These are phyloP conservation scores for Phyllosticta citriasiana DNA, from an alignment of 2,329 filamentous ascomycete species.

Conservation along the genomic window DNA sequence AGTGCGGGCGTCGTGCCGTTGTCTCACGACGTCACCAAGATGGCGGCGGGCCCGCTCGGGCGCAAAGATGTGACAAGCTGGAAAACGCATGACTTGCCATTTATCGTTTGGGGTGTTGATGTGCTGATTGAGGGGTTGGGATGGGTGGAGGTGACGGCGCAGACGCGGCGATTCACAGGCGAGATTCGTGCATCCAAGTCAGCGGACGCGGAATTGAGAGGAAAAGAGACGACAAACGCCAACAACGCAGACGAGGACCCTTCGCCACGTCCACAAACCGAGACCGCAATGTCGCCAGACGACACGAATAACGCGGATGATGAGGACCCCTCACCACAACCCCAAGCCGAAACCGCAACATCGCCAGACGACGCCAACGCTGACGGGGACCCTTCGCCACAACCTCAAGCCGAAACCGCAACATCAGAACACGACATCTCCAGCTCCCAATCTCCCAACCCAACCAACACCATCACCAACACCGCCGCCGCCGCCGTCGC, in stretches of 20 bases:
- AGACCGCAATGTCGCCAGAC: too few species aligned
- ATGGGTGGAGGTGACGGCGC: constrained; percentile 81
- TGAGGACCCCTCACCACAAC: too few species aligned
- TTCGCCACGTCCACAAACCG: too few species aligned
- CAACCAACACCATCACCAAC: constrained; percentile 2
- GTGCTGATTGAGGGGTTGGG: constrained; percentile 86
- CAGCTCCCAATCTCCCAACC: too few species aligned
- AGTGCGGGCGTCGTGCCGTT: constrained; percentile 65
- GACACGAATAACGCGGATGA: too few species aligned
- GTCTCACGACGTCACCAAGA: constrained; percentile 72
- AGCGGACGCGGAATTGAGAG: not conserved
- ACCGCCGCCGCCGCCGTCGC: constrained; percentile 8
- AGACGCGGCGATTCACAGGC: constrained; percentile 50
- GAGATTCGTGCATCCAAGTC: constrained; percentile 2
- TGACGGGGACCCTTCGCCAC: constrained; percentile 6
- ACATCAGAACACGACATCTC: too few species aligned
- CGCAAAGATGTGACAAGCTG: constrained; percentile 51
- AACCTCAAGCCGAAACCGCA: not conserved
- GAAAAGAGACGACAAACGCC: constrained; percentile 27
- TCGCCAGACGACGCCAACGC: not conserved
- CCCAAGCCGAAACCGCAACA: too few species aligned
- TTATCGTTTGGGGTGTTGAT: constrained; percentile 69
- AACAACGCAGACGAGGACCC: too few species aligned
- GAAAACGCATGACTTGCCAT: constrained; percentile 62
- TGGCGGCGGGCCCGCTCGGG: constrained; percentile 64